Percentiles rank a stretch among this genome's conserved stretches.
These are phyloP conservation scores for Boletales sp. DNA, from an alignment of 768 basidiomycete species.

Conservation along the genomic window DNA sequence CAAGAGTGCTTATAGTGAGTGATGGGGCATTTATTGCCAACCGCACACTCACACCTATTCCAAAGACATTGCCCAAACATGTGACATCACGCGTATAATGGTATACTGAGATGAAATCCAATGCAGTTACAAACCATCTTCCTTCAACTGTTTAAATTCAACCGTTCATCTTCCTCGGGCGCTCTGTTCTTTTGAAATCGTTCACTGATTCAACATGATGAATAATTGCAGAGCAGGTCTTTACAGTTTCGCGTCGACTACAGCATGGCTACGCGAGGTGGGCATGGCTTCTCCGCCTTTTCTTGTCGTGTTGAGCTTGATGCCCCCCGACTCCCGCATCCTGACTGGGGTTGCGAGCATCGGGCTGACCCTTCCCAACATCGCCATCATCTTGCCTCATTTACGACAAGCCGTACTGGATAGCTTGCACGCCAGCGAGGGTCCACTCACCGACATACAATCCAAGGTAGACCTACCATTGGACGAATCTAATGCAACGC, in stretches of 20 bases:
- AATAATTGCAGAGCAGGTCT: constrained; percentile 25
- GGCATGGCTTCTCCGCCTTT: constrained; percentile 24
- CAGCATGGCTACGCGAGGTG: constrained; percentile 17
- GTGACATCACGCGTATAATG: constrained; percentile 16
- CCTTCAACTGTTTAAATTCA: background rate
- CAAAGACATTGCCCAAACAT: constrained; percentile 12
- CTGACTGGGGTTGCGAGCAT: constrained; percentile 21
- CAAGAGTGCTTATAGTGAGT: no score
- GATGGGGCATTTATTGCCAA: no score
- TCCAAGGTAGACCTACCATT: background rate
- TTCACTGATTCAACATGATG: constrained; percentile 12
- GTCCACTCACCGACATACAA: background rate
- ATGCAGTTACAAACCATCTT: constrained; percentile 1
- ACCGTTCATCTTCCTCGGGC: background rate
- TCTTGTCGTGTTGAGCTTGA: constrained; percentile 21
- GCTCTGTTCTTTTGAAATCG: background rate
- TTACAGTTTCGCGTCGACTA: constrained; percentile 22
- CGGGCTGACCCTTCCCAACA: constrained; percentile 23
- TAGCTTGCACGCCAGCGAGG: constrained; percentile 1
- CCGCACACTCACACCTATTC: background rate
- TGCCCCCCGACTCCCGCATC: constrained; percentile 27
- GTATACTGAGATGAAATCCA: background rate
- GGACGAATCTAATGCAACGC: background rate
- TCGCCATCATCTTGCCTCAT: constrained; percentile 21
- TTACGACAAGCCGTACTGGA: constrained; percentile 21